phyloP scores from a whole-genome alignment of 352 stramenopile genomes.

The Phytophthora sp. region DNA sequence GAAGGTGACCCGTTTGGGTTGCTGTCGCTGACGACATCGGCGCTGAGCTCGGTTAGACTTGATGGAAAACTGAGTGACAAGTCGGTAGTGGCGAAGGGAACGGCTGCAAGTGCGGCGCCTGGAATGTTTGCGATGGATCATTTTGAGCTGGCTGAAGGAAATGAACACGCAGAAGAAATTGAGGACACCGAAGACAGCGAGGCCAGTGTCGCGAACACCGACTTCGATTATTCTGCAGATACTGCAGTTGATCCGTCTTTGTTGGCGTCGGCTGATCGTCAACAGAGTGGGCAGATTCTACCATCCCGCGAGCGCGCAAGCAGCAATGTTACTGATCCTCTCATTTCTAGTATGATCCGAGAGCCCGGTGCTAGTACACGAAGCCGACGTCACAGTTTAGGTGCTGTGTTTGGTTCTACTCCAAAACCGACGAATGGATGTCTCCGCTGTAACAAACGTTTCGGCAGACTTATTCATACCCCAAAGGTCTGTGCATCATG shows the following conservation, averaged over 20 bases:
- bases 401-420: conserved; percentile 11
- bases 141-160: conserved; percentile 41
- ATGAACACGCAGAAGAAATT: conserved; percentile 27
- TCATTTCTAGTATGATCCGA: conserved; percentile 20
- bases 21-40: conserved; percentile 53
- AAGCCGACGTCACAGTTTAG: conserved; percentile 27
- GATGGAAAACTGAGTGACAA: neutral
- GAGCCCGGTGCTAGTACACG: conserved; percentile 1
- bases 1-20: conserved; percentile 54
- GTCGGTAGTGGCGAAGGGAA: neutral
- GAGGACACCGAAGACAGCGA: conserved; percentile 33
- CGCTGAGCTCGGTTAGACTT: conserved; percentile 36
- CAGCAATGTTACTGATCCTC: conserved; percentile 26
- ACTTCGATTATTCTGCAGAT: conserved; percentile 26
- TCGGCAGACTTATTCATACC: conserved; percentile 49
- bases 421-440: conserved; percentile 30
- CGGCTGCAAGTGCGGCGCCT: conserved; percentile 21
- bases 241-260: conserved; percentile 15
- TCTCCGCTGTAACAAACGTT: conserved; percentile 47
- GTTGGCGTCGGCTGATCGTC: conserved; percentile 5
- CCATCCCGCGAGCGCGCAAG: conserved; percentile 7
- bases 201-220: conserved; percentile 11
- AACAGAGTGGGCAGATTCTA: conserved; percentile 1
- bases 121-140: conserved; percentile 59
- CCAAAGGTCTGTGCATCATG: conserved; percentile 60